Evolutionary conservation across 2,329 filamentous ascomycete species (phyloP).

Genomic region (Colletotrichum musicola): DNA sequence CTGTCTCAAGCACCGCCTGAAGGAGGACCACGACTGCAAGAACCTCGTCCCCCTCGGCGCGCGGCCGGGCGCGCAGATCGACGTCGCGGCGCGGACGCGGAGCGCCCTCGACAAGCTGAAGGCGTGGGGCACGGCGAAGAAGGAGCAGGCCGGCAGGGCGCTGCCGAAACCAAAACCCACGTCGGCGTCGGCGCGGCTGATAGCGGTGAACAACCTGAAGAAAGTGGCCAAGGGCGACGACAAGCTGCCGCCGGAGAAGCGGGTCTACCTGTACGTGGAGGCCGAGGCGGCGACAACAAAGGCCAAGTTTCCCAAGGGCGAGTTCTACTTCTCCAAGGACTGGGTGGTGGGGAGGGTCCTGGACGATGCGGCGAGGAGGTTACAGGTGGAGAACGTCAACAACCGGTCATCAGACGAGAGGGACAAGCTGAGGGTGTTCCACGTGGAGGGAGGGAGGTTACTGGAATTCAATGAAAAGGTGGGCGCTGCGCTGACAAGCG

Average conservation of each 20-base stretch:
- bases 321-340: conserved; percentile 84
- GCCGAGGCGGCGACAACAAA: conserved; percentile 88
- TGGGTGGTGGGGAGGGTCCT: conserved; percentile 91
- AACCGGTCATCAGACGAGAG: conserved; percentile 82
- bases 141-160: conserved; percentile 68
- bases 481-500: conserved; percentile 78
- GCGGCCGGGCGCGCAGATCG: conserved; percentile 55
- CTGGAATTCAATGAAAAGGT: conserved; percentile 91
- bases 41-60: conserved; percentile 75
- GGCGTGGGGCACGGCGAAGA: conserved; percentile 84
- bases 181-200: conserved; percentile 72
- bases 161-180: conserved; percentile 74
- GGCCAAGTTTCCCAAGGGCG: conserved; percentile 83
- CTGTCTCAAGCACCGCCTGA: conserved; percentile 81
- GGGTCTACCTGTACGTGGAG: conserved; percentile 92
- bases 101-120: conserved; percentile 82
- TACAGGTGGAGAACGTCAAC: conserved; percentile 88
- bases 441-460: conserved; percentile 89
- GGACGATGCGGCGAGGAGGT: conserved; percentile 79
- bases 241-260: conserved; percentile 82
- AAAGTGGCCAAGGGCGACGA: conserved; percentile 90
- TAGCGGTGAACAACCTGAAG: conserved; percentile 84
- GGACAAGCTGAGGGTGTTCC: conserved; percentile 87
- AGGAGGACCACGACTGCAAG: conserved; percentile 86
- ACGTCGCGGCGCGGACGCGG: conserved; percentile 73